Conservation (phyloP, 805 yeast species). For the Candida montana region DNA sequence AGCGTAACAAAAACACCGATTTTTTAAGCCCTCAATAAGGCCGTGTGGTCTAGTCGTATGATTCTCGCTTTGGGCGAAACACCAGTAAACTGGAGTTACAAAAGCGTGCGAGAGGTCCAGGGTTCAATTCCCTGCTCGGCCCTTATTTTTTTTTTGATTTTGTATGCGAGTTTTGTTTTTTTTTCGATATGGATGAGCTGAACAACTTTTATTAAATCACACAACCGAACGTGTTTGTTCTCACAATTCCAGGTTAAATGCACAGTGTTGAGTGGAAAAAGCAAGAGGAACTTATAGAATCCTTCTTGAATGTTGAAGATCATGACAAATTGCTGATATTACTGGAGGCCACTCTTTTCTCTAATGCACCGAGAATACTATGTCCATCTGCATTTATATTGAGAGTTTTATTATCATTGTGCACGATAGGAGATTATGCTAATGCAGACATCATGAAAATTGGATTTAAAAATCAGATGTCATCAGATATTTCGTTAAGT, state of each 20-base stretch:
- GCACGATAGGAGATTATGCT: slow-evolving; percentile 27
- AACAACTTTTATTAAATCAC: too few relatives aligned
- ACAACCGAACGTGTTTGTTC: too few relatives aligned
- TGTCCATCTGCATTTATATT: slow-evolving; percentile 31
- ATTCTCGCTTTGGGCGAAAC: too few relatives aligned
- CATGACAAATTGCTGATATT: slow-evolving; percentile 33
- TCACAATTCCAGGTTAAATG: not conserved
- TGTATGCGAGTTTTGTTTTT: too few relatives aligned
- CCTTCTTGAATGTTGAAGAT: slow-evolving; percentile 24
- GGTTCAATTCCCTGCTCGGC: too few relatives aligned
- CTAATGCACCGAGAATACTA: slow-evolving; percentile 21
- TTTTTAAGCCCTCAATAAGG: too few relatives aligned
- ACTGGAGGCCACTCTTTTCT: slow-evolving; percentile 26
- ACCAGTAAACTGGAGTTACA: too few relatives aligned
- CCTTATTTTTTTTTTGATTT: too few relatives aligned
- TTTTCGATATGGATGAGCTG: too few relatives aligned
- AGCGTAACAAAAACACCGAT: too few relatives aligned
- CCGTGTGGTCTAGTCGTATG: too few relatives aligned
- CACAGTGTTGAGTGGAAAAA: slow-evolving; percentile 2
- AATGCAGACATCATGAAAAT: slow-evolving; percentile 20
- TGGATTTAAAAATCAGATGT: slow-evolving; percentile 21
- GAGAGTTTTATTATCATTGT: slow-evolving; percentile 32
- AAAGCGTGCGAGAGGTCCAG: too few relatives aligned
- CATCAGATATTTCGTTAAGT: slow-evolving; percentile 25
- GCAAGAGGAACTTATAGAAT: slow-evolving; percentile 16